A percentile compares a stretch with the other conserved stretches of the same genome.
Evolutionary conservation across 805 yeast species (phyloP).

Genomic region (Ogataea glucozyma): DNA sequence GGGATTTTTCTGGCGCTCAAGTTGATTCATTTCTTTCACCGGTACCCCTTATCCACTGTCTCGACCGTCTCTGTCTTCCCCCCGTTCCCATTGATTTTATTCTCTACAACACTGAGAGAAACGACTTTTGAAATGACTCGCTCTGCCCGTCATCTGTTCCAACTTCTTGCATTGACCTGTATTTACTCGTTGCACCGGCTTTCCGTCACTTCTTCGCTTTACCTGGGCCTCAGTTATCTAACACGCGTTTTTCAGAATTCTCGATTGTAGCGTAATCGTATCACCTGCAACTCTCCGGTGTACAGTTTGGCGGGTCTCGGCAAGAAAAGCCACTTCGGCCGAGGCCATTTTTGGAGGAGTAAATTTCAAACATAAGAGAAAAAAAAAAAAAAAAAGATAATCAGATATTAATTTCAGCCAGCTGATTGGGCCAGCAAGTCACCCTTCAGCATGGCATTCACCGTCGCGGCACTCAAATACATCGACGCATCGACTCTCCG

Average conservation of each 20-base stretch:
- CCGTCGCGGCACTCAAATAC: conserved; percentile 47
- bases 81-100: too few species aligned
- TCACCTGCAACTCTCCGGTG: too few species aligned
- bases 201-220: not conserved
- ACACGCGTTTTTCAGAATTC: conserved; percentile 3
- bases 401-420: not conserved
- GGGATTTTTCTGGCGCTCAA: too few species aligned
- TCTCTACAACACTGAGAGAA: too few species aligned
- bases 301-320: too few species aligned
- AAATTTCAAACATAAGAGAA: not conserved
- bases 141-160: not conserved
- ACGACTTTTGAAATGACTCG: too few species aligned
- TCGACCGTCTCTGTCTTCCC: too few species aligned
- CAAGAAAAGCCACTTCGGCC: too few species aligned
- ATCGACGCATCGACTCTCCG: conserved; percentile 47
- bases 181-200: conserved; percentile 2
- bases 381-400: not conserved
- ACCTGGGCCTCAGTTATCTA: not conserved
- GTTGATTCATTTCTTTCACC: too few species aligned
- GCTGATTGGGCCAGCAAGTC: not conserved
- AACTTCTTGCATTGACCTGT: conserved; percentile 3
- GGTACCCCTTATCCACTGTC: too few species aligned
- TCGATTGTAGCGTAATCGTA: too few species aligned
- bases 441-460: conserved; percentile 13
- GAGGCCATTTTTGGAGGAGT: too few species aligned